Percentiles rank a stretch among this genome's conserved stretches.
Conservation (phyloP, 805 yeast species). For the Sugiyamaella valdiviana region DNA sequence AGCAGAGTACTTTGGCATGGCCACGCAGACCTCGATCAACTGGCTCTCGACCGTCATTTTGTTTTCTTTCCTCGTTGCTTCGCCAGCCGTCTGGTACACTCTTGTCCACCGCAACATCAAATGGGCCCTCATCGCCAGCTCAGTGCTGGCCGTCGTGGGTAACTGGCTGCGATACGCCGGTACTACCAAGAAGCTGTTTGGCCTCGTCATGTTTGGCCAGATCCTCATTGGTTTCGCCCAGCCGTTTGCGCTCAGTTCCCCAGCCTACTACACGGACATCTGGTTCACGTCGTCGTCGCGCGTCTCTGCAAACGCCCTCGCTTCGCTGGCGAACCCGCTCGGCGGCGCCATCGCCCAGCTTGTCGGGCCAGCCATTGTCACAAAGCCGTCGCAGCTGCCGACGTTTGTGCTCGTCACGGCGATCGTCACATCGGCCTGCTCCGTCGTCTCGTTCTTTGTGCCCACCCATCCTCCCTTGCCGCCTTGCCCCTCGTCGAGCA, state of each 20-base stretch:
- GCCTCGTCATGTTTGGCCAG: slow-evolving; percentile 31
- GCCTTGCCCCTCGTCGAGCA: slow-evolving; percentile 30
- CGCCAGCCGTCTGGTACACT: slow-evolving; percentile 26
- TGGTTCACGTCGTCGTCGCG: slow-evolving; percentile 32
- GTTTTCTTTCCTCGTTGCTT: slow-evolving; percentile 25
- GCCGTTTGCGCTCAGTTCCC: slow-evolving; percentile 30
- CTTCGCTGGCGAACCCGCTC: slow-evolving; percentile 30
- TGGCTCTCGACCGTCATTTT: slow-evolving; percentile 32
- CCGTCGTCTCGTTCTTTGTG: slow-evolving; percentile 20
- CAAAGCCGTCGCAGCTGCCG: slow-evolving; percentile 20
- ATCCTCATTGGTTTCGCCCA: slow-evolving; percentile 32
- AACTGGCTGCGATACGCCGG: slow-evolving; percentile 31
- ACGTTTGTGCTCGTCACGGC: slow-evolving; percentile 24
- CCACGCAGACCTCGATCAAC: slow-evolving; percentile 27
- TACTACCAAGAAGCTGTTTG: slow-evolving; percentile 22
- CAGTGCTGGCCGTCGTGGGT: slow-evolving; percentile 25
- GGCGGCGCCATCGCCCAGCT: slow-evolving; percentile 33
- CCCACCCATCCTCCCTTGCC: slow-evolving; percentile 26
- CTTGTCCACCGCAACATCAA: slow-evolving; percentile 22
- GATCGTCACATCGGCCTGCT: slow-evolving; percentile 20
- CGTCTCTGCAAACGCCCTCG: slow-evolving; percentile 33
- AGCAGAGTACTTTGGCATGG: slow-evolving; percentile 20
- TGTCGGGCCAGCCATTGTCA: slow-evolving; percentile 30
- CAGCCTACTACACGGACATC: slow-evolving; percentile 29
- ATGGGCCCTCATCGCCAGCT: slow-evolving; percentile 21